A percentile compares a stretch with the other conserved stretches of the same genome.
Conservation (phyloP, 2,329 filamentous ascomycete genomes). For the Tolypocladium ovalisporum region DNA sequence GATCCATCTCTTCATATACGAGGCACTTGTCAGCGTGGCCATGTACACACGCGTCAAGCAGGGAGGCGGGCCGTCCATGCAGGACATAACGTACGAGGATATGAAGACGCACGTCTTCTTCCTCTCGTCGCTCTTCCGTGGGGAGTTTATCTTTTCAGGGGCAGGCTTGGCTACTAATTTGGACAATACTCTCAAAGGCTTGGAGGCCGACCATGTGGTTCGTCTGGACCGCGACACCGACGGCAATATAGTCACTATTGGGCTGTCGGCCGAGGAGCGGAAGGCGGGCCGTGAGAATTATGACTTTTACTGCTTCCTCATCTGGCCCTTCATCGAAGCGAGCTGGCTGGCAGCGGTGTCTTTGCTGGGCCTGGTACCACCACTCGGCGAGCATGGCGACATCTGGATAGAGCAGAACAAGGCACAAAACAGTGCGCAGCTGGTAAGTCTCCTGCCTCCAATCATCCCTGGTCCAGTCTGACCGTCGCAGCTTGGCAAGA, state of each 20-base stretch:
- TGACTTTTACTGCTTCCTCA: constrained; percentile 97
- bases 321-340: constrained; percentile 97
- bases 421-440: constrained; percentile 70
- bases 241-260: constrained; percentile 52
- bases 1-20: constrained; percentile 92
- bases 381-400: constrained; percentile 44
- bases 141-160: constrained; percentile 92
- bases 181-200: constrained; percentile 62
- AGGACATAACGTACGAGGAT: constrained; percentile 66
- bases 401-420: constrained; percentile 70
- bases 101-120: constrained; percentile 75
- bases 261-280: constrained; percentile 67
- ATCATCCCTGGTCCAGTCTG: background rate
- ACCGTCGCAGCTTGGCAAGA: constrained; percentile 66
- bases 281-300: constrained; percentile 81
- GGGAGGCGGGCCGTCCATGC: constrained; percentile 72
- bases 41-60: constrained; percentile 88
- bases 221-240: constrained; percentile 47
- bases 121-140: constrained; percentile 84
- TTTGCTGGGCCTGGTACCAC: constrained; percentile 76
- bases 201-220: constrained; percentile 73
- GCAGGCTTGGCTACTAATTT: constrained; percentile 75
- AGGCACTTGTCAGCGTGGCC: constrained; percentile 78
- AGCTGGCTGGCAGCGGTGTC: constrained; percentile 86
- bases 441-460: constrained; percentile 40